Base-by-base conservation (phyloP, 106 monocot genomes). In the Dendrobium chrysotoxum region DNA sequence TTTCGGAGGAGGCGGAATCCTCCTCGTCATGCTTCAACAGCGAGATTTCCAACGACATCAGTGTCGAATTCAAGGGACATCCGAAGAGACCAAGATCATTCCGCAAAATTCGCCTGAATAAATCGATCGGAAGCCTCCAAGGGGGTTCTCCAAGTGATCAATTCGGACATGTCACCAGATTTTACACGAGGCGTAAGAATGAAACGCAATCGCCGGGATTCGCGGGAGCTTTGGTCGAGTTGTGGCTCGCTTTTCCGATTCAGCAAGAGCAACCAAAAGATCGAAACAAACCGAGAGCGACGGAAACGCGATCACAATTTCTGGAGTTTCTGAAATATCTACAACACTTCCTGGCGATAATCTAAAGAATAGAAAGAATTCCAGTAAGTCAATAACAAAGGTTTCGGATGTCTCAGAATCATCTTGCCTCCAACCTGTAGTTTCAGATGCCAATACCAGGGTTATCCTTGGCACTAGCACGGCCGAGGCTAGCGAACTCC, bases 1-100 rank as follows among this genome's bases (percentile, higher is more conserved):
- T 40, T 15, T 73, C 31, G 42, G 84, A 83, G 45, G 85, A 78
- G 41, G 81, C 77, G 11, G 81, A 76, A 5, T 82, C 93, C 7
- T 80, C 89, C 55, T 82, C 92, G 9, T 89, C 91, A 46, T 87
- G 92, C 86, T 75, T 92, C 80, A 71, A 61, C 31, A 88, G 90
- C 80, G 88, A 84, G 40, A 58, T 88, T 75, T 86, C 91, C 40
- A 30, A 50, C 55, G 87, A 82, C 26, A 83, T 78, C n/a, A 67
- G 55, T 57, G 8, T 66, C 5, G 39, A 25, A 42, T 68, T 68
- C 46, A 53, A 58, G 17, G 73, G 85, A 78, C 70, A 70, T 25
- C 40, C 25, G 82, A 78, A 75, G 64, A 54, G 17, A n/a, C 55
- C 70, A 16, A 80, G 46, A 55, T 28, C 74, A 1, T 58, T 65